phyloP scores from a whole-genome alignment of 257 asterid species.

The Voacanga thouarsii region DNA sequence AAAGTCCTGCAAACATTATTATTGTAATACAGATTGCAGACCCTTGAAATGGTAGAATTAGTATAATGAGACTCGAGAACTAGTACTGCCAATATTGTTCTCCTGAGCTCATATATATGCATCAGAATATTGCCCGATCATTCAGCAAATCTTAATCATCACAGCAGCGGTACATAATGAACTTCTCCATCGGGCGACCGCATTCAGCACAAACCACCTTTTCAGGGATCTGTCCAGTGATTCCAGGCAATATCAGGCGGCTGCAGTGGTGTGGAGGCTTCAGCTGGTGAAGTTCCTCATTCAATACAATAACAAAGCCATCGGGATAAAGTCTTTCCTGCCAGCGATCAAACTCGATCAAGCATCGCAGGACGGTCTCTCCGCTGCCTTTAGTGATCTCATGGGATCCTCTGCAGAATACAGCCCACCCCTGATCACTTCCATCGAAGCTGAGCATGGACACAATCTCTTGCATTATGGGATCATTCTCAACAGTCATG shows the following conservation, averaged over 20 bases:
- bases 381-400: constrained; percentile 59
- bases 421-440: constrained; percentile 82
- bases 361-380: constrained; percentile 35
- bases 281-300: constrained; percentile 34
- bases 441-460: constrained; percentile 67
- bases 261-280: constrained; percentile 74
- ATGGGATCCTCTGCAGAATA: constrained; percentile 48
- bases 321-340: constrained; percentile 36
- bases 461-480: constrained; percentile 59
- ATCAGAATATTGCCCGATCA: not conserved
- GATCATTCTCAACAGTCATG: constrained; percentile 49
- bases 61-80: not conserved
- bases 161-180: constrained; percentile 84
- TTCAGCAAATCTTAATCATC: constrained; percentile 34
- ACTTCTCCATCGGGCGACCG: constrained; percentile 72
- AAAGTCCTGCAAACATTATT: constrained; percentile 1
- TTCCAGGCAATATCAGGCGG: constrained; percentile 68
- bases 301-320: constrained; percentile 49
- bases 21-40: not conserved
- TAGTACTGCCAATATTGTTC: not conserved
- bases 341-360: constrained; percentile 46
- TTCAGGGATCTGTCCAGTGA: constrained; percentile 58
- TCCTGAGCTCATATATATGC: not conserved
- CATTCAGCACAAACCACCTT: constrained; percentile 73
- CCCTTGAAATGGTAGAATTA: not conserved